Evolutionary conservation across 2,329 filamentous ascomycete species (phyloP), one percentile per base, ranked within the genome.

Genomic region (Cyphellophora attinorum): DNA sequence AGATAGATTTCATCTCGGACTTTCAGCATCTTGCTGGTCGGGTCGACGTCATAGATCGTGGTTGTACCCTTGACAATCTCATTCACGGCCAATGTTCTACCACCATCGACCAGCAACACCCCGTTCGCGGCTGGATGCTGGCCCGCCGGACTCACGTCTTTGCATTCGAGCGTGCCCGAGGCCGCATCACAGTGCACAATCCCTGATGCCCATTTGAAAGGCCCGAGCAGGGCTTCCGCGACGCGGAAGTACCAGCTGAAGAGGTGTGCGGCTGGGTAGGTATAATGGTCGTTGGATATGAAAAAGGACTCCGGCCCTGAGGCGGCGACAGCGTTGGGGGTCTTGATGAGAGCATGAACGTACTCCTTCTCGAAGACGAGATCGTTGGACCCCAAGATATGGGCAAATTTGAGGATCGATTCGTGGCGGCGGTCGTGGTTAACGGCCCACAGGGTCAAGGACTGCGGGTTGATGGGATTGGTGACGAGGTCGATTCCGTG

Each of bases 251-350:
- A 4, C 12, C 37, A 32, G 6, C 37, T 37, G 21, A 25, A 25
- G 8, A 43, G 13, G n/a, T n/a, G n/a, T 6, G 33, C 25, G 4
- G 37, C 40, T 11, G 34, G 34, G 11, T 38, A 43, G 34, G 33
- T 40, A 34, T 40, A 40, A 29, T 43, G 40, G 35, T 43, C 40
- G 31, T 43, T 43, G 12, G 40, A 40, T 34, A 43, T 43, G 34
- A 40, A 43, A 27, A 43, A 43, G 16, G 40, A 43, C 21, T 34
- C 40, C 13, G 10, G 8, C 8, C 14, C 14, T 8, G 8, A 8
- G n/a, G 21, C 21, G 11, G 40, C 40, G 1, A 43, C 40, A 13
- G 40, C 40, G 15, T 43, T 43, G 17, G 40, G 40, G 6, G 37
- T 43, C 32, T 40, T 43, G 37, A 43, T 38, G 11, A 31, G 31